Evolutionary conservation across 2,329 filamentous ascomycete genomes (phyloP), one percentile per base, ranked within the genome.

Genomic region (Aspergillus hortae): DNA sequence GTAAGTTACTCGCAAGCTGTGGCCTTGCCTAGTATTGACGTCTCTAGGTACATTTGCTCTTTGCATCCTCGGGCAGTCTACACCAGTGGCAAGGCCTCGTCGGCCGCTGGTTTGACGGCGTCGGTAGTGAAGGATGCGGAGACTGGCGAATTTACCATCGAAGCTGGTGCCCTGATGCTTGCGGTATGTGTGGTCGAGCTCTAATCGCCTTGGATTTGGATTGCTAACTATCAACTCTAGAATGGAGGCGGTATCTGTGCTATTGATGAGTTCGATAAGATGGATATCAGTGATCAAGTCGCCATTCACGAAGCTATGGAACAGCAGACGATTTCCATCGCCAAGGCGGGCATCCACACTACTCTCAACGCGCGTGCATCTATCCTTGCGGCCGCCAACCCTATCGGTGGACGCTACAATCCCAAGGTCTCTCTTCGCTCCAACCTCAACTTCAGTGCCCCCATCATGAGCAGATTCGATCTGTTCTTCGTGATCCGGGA

Each of bases 231-330:
- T 27, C 10, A 6, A 21, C 19, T 11, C 1, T 46, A 74, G 70
- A 74, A 74, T 38, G 84, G 97, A 66, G 96, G 96, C 61, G 94
- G 94, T 49, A 95, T 97, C 63, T 99, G 94, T 72, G 92, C 91
- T 54, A 99, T 99, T 68, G 94, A 99, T 68, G 94, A 99, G 70
- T 99, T 99, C 63, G 94, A 99, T 83, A 99, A 99, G 78, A 99
- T 99, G 94, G 94, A 99, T 65, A 89, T 99, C 56, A 85, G 78
- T 48, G 94, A 99, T 70, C 94, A 99, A 75, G 94, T 99, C 50
- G 94, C 94, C 59, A 99, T 99, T 66, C 94, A 99, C 81, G 94
- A 99, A 84, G 94, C 94, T 54, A 99, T 99, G 94, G 94, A 99
- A 82, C 94, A 99, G 77, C 94, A 99, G 74, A 99, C 94, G 4